A percentile compares a stretch with the other conserved stretches of the same genome.
These are phyloP conservation scores for Puccinellia tenuiflora DNA, from an alignment of 176 grass and related monocot species.

Conservation along the genomic window DNA sequence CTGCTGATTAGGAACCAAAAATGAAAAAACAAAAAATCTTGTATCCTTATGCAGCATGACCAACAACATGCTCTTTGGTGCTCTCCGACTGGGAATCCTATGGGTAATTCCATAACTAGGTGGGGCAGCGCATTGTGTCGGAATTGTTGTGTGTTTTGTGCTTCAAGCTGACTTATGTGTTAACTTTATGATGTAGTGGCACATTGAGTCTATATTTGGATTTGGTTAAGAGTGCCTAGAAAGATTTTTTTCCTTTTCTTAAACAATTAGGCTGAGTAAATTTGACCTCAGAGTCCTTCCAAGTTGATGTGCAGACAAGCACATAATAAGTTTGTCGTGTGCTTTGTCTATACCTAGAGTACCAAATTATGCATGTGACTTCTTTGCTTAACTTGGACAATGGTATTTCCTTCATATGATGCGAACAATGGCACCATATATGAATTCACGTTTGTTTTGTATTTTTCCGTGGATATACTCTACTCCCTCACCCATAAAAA, in stretches of 20 bases:
- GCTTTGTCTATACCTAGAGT: background rate
- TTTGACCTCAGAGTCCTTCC: background rate
- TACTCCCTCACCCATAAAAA: no score
- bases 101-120: slow-evolving; percentile 24
- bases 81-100: slow-evolving; percentile 32
- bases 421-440: background rate
- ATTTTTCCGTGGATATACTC: background rate
- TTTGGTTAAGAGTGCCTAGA: background rate
- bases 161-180: slow-evolving; percentile 23
- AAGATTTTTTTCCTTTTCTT: background rate
- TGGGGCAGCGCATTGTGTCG: slow-evolving; percentile 1
- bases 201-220: slow-evolving; percentile 9
- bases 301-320: background rate
- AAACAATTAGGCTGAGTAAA: background rate
- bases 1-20: slow-evolving; percentile 40
- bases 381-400: background rate
- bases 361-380: background rate
- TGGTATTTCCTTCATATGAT: background rate
- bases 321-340: background rate
- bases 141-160: slow-evolving; percentile 2
- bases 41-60: slow-evolving; percentile 22
- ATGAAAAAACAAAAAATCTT: slow-evolving; percentile 2
- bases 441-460: background rate
- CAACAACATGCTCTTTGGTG: slow-evolving; percentile 23
- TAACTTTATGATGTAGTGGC: slow-evolving; percentile 3